Percentiles rank a stretch among this genome's conserved stretches.
Conservation (phyloP, 148 eudicot species). For the Persicaria maculosa region DNA sequence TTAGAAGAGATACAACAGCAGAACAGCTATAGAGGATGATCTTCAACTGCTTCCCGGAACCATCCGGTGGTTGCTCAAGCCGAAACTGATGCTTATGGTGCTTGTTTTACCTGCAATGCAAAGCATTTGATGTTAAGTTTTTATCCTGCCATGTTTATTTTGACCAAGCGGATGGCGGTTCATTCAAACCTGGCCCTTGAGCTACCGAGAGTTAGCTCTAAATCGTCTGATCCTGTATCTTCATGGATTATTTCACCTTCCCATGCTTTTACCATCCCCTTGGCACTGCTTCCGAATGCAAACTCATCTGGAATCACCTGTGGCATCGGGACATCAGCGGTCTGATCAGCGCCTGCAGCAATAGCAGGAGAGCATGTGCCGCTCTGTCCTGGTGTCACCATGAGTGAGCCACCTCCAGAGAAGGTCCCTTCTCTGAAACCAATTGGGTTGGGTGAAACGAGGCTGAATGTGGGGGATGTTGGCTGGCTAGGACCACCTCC, state of each 20-base stretch:
- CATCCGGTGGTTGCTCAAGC: background rate
- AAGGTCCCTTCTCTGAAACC: constrained; percentile 37
- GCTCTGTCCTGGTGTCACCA: constrained; percentile 70
- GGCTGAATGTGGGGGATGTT: constrained; percentile 59
- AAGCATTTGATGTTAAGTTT: background rate
- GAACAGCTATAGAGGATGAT: constrained; percentile 3
- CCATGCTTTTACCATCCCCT: constrained; percentile 61
- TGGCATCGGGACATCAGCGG: constrained; percentile 44
- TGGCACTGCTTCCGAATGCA: constrained; percentile 48
- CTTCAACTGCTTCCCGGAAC: background rate
- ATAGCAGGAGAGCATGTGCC: constrained; percentile 80
- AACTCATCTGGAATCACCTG: constrained; percentile 45
- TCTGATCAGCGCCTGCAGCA: constrained; percentile 40
- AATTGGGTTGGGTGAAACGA: constrained; percentile 51
- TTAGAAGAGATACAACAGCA: background rate
- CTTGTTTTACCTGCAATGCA: constrained; percentile 4
- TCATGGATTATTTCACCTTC: constrained; percentile 82
- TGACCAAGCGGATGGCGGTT: background rate
- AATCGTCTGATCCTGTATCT: constrained; percentile 52
- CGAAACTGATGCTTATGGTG: background rate
- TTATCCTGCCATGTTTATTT: background rate
- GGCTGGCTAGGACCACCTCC: constrained; percentile 25
- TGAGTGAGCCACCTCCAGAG: constrained; percentile 34
- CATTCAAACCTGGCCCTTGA: constrained; percentile 46
- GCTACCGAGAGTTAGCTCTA: constrained; percentile 76